phyloP scores from a whole-genome alignment of 306 rosid species.

The Elaeagnus macrophylla region DNA sequence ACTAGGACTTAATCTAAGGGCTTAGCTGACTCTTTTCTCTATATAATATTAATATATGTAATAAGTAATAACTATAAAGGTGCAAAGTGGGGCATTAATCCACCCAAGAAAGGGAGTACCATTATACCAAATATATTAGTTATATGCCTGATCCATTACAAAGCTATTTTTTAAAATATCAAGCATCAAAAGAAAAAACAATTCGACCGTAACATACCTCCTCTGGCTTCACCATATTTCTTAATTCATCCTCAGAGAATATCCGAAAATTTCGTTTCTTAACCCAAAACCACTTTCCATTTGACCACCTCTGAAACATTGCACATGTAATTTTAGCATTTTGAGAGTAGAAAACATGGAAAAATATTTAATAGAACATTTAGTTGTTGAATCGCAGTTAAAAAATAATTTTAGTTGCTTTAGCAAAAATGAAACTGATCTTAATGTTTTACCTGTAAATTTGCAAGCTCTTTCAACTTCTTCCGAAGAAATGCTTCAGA shows the following conservation, averaged over 20 bases:
- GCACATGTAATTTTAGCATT: slow-evolving; percentile 26
- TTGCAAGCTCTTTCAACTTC: slow-evolving; percentile 72
- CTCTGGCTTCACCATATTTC: slow-evolving; percentile 86
- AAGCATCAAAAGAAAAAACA: neutral
- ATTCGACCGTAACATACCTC: slow-evolving; percentile 48
- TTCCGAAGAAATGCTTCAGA: slow-evolving; percentile 73
- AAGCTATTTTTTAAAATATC: neutral
- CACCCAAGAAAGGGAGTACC: no score
- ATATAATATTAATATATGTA: no score
- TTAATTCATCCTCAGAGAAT: slow-evolving; percentile 70
- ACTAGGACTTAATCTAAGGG: no score
- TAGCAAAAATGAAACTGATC: neutral
- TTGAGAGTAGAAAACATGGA: slow-evolving; percentile 14
- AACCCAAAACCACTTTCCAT: slow-evolving; percentile 67
- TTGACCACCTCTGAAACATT: slow-evolving; percentile 55
- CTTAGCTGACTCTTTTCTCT: no score
- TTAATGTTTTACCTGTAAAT: slow-evolving; percentile 52
- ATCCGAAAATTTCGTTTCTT: slow-evolving; percentile 80
- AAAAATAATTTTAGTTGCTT: neutral
- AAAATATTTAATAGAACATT: neutral
- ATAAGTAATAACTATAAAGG: no score
- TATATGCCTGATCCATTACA: neutral
- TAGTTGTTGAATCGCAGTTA: neutral
- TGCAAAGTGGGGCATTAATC: no score
- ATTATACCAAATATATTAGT: no score